Conservation (phyloP, 1,284 basidiomycete species). For the Melanopsichium pennsylvanicum region DNA sequence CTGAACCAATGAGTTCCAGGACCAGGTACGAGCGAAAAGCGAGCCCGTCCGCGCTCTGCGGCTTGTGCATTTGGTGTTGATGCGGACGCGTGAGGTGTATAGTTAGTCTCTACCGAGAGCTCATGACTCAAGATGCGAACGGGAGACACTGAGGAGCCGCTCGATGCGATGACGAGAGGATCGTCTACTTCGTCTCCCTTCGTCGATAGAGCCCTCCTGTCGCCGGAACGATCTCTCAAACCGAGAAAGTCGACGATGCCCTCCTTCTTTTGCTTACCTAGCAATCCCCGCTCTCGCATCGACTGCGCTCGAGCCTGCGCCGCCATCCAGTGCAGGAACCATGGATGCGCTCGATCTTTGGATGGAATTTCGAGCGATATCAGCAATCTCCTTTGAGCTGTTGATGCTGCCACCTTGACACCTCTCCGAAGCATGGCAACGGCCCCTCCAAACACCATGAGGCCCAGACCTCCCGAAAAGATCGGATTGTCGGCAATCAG, state of each 20-base stretch:
- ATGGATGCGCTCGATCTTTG: constrained; percentile 91
- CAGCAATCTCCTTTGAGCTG: constrained; percentile 86
- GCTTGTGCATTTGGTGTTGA: constrained; percentile 38
- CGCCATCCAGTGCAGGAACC: constrained; percentile 98
- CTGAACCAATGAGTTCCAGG: constrained; percentile 93
- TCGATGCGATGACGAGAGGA: constrained; percentile 66
- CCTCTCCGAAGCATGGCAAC: constrained; percentile 66
- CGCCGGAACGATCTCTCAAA: constrained; percentile 24
- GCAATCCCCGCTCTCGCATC: constrained; percentile 52
- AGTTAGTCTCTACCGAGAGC: constrained; percentile 85
- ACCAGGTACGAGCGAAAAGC: constrained; percentile 93
- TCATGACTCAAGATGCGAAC: constrained; percentile 72
- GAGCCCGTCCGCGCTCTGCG: constrained; percentile 46
- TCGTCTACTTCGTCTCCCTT: constrained; percentile 15
- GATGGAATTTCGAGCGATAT: constrained; percentile 96
- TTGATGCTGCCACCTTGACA: constrained; percentile 75
- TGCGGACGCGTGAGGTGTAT: constrained; percentile 36
- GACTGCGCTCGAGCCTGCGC: constrained; percentile 66
- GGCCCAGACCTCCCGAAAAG: constrained; percentile 61
- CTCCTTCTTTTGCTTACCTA: constrained; percentile 51
- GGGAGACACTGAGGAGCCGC: constrained; percentile 66
- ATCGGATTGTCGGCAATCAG: constrained; percentile 57
- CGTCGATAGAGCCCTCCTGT: neutral
- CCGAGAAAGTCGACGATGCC: constrained; percentile 56
- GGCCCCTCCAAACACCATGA: constrained; percentile 63